Base-by-base conservation (phyloP, 164 flowering plant genomes). In the Vitis rotundifolia region DNA sequence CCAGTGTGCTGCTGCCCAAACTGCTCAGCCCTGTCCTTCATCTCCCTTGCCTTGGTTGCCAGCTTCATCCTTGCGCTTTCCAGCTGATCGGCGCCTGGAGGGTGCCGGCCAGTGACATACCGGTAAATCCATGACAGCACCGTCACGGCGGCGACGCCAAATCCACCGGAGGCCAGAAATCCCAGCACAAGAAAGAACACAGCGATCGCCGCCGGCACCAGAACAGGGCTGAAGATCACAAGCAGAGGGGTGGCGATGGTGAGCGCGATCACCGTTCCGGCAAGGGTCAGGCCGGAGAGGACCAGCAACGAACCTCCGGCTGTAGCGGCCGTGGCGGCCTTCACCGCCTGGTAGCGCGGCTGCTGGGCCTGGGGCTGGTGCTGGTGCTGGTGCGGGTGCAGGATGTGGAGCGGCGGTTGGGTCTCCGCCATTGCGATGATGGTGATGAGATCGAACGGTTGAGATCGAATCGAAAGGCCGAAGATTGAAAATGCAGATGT, bases 121-220 rank as follows among this genome's bases (percentile, higher is more conserved):
- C 78, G 65, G 71, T 78, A 83, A 14, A 83, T 78, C 89, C 87
- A 85, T 28, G 82, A 71, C 54, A 85, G 62, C 65, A 80, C 87
- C 5, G 83, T 73, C 13, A 83, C 51, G 12, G 87, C 85, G 8
- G 87, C 87, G 0, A 80, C 77, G 3, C 84, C 87, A 56, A 83
- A 83, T 3, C 85, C 86, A 2, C 89, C 89, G 5, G 89, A 79
- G n/a, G 87, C 71, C 61, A 80, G 9, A 68, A 85, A 80, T 9
- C 89, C 89, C 37, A 68, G 64, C 5, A 56, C 16, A 13, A 80
- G 11, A 5, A 85, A 79, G 13, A 76, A 60, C 3, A 69, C 75
- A 1, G 84, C 59, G 31, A 85, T 78, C 1, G 76, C 76, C 5
- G 89, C 89, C 8, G 89, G 89, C 18, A 79, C 85, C 2, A 81